A percentile compares a stretch with the other conserved stretches of the same genome.
These are phyloP conservation scores for Eucalyptus erythrocorys DNA, from an alignment of 345 rosid species.

Conservation along the genomic window DNA sequence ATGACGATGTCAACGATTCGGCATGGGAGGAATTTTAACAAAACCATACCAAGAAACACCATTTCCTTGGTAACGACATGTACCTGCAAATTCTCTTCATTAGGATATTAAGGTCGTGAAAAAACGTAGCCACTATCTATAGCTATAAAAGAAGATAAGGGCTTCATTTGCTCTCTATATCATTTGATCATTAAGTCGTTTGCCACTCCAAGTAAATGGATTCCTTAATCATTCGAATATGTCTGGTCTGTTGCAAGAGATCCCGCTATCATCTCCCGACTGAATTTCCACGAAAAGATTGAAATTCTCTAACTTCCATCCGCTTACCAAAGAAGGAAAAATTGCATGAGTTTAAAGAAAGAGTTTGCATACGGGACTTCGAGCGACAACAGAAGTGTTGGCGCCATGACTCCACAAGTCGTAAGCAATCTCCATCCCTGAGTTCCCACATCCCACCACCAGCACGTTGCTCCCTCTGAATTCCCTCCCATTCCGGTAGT, in stretches of 20 bases:
- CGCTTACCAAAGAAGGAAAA: neutral
- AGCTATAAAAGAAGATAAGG: neutral
- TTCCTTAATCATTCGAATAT: neutral
- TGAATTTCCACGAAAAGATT: neutral
- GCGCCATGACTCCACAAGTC: constrained; percentile 25
- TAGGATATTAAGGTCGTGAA: neutral
- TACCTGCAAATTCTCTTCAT: neutral
- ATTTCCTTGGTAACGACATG: constrained; percentile 4
- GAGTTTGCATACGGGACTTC: constrained; percentile 17
- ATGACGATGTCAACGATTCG: neutral
- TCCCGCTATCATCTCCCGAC: neutral
- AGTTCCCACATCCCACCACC: constrained; percentile 60
- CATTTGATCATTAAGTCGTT: neutral
- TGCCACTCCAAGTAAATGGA: no score
- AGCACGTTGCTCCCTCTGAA: constrained; percentile 22
- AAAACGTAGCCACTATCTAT: neutral
- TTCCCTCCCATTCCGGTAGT: constrained; percentile 13
- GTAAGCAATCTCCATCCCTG: constrained; percentile 58
- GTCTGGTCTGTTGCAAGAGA: neutral
- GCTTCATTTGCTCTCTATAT: neutral
- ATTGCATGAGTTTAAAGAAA: neutral
- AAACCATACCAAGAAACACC: constrained; percentile 4
- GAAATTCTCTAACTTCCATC: neutral
- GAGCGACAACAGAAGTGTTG: constrained; percentile 21
- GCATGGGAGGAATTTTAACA: neutral